Percentiles rank a stretch among this genome's conserved stretches.
phyloP scores from a whole-genome alignment of 495 filamentous ascomycete species.

The Neurospora africana region DNA sequence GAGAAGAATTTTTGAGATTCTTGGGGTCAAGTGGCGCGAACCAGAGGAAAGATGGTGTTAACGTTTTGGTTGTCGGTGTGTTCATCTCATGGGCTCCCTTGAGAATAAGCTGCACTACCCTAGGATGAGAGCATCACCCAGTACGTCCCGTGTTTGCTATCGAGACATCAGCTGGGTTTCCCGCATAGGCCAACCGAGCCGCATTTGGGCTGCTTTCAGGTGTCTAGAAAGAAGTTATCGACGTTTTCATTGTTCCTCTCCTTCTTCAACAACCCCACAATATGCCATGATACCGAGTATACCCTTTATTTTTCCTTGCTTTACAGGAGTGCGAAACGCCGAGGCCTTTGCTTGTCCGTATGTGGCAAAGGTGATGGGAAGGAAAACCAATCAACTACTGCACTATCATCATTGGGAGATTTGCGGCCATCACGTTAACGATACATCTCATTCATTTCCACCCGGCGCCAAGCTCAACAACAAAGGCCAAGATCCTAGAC shows the following conservation, averaged over 20 bases:
- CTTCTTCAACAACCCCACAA: background rate
- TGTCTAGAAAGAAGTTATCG: background rate
- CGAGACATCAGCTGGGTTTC: background rate
- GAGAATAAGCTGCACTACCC: background rate
- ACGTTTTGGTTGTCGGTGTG: background rate
- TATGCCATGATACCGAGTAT: background rate
- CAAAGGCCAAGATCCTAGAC: background rate
- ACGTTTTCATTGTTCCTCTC: background rate
- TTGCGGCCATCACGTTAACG: background rate
- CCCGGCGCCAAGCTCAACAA: background rate
- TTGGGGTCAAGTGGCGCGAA: conserved; percentile 81
- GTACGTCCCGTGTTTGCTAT: background rate
- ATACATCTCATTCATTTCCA: background rate
- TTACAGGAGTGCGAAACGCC: background rate
- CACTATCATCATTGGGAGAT: background rate
- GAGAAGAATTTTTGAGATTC: conserved; percentile 71
- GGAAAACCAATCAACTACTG: background rate
- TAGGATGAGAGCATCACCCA: background rate
- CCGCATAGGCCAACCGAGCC: background rate
- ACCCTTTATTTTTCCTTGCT: background rate
- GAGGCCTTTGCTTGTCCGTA: background rate
- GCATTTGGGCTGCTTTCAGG: background rate
- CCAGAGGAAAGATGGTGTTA: conserved; percentile 68
- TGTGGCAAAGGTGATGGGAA: background rate
- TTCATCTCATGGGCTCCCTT: background rate